Evolutionary conservation across 2,329 filamentous ascomycete species (phyloP).

Genomic region (Xylariaceae sp.): DNA sequence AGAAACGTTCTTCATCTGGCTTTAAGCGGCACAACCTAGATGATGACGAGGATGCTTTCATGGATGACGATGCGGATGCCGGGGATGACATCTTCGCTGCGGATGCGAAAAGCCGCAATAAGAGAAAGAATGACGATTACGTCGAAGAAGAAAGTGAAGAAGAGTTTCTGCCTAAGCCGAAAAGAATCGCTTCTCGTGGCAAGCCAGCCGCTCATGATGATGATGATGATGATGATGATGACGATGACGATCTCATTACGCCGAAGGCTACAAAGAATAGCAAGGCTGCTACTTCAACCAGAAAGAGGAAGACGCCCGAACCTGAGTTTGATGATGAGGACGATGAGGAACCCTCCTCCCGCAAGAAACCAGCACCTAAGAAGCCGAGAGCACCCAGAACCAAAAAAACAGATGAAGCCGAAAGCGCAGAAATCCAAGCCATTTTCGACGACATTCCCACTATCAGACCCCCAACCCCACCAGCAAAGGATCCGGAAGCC

Average conservation of each 20-base stretch:
- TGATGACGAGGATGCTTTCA: slow-evolving; percentile 59
- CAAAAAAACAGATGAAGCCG: slow-evolving; percentile 68
- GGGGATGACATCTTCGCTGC: slow-evolving; percentile 86
- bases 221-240: slow-evolving; percentile 37
- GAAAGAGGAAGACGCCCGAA: slow-evolving; percentile 62
- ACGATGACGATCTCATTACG: slow-evolving; percentile 36
- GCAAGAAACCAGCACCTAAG: slow-evolving; percentile 60
- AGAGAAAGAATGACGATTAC: slow-evolving; percentile 74
- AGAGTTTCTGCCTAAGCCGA: slow-evolving; percentile 63
- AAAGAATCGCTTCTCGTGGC: slow-evolving; percentile 54
- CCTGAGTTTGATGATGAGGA: slow-evolving; percentile 58
- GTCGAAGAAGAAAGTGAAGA: slow-evolving; percentile 75
- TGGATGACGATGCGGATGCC: slow-evolving; percentile 70
- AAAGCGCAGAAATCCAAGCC: slow-evolving; percentile 73
- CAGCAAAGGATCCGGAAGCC: slow-evolving; percentile 65
- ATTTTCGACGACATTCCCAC: slow-evolving; percentile 88
- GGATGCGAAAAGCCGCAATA: slow-evolving; percentile 66
- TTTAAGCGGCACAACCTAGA: slow-evolving; percentile 46
- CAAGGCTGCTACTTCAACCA: slow-evolving; percentile 40
- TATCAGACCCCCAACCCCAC: slow-evolving; percentile 81
- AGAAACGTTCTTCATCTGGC: slow-evolving; percentile 47
- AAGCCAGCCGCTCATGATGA: slow-evolving; percentile 37
- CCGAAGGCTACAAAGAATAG: slow-evolving; percentile 36
- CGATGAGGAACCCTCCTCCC: slow-evolving; percentile 51
- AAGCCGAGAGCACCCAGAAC: slow-evolving; percentile 61